Base-by-base conservation (phyloP, 2,329 filamentous ascomycete species). In the Claviceps sp. region DNA sequence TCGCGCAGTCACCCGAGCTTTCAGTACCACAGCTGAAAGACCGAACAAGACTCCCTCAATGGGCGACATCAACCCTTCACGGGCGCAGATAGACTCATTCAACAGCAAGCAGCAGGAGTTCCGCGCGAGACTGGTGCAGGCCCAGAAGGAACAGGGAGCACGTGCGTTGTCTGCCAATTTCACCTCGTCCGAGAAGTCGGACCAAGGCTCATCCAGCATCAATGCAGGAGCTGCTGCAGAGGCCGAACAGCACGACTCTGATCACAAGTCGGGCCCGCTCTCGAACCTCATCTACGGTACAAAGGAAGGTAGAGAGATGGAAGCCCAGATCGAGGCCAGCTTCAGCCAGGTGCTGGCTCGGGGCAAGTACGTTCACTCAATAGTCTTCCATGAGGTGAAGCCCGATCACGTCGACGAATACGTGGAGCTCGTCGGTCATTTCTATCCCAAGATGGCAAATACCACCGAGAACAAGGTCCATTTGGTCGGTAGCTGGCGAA, bases 301-400 rank as follows among this genome's bases (percentile, higher is more conserved):
- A 14, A 89, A 93, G 64, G 91, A 97, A 70, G 93, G 90, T 37
- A 83, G 90, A 56, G 87, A 95, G 72, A 81, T 96, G 66, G 93
- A 98, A 64, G 86, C 87, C 57, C 91, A 97, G 71, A 91, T 98
- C 64, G 89, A 97, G 73, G 84, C 90, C 54, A 94, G 87, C 65
- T 98, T 97, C 73, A 94, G 87, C 50, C 90, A 96, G 68, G 87
- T 97, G 45, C 75, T 98, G 46, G 93, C 93, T 24, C 81, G 93
- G 58, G 93, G 93, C 64, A 98, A 98, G 73, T 98, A 98, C 64
- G 90, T 98, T 51, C 93, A 98, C 70, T 94, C 89, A 47, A 96
- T 98, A 67, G 89, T 95, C 54, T 89, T 95, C 65, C 93, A 98
- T 73, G 81, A 94, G 56, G 93, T 98, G 58, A 89, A 94, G 72